Conservation (phyloP, 202 grass and related monocot species). For the Brachypodium distachyon region DNA sequence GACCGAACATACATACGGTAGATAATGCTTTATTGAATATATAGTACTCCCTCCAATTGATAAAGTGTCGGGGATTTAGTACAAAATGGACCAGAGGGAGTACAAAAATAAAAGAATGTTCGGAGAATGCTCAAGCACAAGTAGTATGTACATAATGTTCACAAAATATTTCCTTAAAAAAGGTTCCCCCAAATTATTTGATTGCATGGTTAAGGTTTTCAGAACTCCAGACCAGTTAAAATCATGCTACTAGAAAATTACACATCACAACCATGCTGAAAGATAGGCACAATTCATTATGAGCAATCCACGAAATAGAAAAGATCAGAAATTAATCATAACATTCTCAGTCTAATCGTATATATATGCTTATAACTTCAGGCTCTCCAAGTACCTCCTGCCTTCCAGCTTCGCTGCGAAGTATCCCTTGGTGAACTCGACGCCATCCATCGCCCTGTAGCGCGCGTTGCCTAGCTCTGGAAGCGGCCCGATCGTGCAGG, state of each 20-base stretch:
- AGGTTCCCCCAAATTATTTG: too few relatives aligned
- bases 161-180: not conserved
- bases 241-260: not conserved
- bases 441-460: slow-evolving; percentile 19
- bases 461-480: slow-evolving; percentile 12
- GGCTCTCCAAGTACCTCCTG: slow-evolving; percentile 43
- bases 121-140: not conserved
- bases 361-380: slow-evolving; percentile 9
- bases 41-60: too few relatives aligned
- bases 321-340: not conserved
- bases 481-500: slow-evolving; percentile 30
- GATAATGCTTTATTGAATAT: not conserved
- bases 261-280: not conserved
- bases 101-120: not conserved
- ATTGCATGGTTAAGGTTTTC: too few relatives aligned
- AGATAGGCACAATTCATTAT: not conserved
- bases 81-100: too few relatives aligned
- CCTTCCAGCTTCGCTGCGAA: slow-evolving; percentile 46
- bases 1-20: not conserved
- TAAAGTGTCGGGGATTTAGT: too few relatives aligned
- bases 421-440: slow-evolving; percentile 35
- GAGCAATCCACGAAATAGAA: not conserved
- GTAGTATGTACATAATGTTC: not conserved
- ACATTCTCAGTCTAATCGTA: not conserved
- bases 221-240: not conserved